Conservation (phyloP, 257 asterid species). For the Petunia secreta region DNA sequence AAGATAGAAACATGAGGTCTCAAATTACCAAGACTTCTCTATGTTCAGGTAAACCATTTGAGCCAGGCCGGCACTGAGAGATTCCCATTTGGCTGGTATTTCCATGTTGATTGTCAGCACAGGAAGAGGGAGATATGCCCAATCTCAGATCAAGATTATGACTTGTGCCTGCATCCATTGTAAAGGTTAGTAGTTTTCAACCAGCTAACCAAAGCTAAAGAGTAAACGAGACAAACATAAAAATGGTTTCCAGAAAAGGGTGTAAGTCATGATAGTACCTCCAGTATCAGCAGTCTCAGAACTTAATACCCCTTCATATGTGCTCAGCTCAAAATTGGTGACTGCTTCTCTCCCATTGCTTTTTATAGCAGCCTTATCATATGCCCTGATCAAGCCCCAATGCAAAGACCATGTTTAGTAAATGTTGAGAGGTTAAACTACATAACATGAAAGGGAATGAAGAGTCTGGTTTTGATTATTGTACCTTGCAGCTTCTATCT, state of each 20-base stretch:
- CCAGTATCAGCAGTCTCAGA: constrained; percentile 52
- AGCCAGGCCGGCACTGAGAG: constrained; percentile 41
- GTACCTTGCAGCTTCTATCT: constrained; percentile 95
- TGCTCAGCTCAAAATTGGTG: constrained; percentile 74
- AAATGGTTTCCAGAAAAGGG: background rate
- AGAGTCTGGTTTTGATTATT: constrained; percentile 20
- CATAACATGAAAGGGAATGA: background rate
- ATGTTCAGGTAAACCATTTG: constrained; percentile 42
- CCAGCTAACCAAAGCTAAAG: constrained; percentile 25
- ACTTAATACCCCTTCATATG: constrained; percentile 55
- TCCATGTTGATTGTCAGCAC: constrained; percentile 38
- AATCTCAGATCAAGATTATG: constrained; percentile 63
- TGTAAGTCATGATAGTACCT: constrained; percentile 41
- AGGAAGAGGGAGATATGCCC: constrained; percentile 66
- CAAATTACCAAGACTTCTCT: constrained; percentile 52
- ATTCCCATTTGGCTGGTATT: constrained; percentile 38
- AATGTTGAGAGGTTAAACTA: background rate
- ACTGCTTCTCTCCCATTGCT: constrained; percentile 88
- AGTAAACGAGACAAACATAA: background rate
- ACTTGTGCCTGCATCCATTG: constrained; percentile 42
- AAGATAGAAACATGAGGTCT: constrained; percentile 12
- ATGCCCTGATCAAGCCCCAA: constrained; percentile 59
- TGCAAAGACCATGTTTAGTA: constrained; percentile 29
- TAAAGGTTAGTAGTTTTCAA: background rate
- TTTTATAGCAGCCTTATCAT: constrained; percentile 86